Percentiles rank a stretch among this genome's conserved stretches.
phyloP scores from a whole-genome alignment of 805 yeast genomes.

The Schizosaccharomyces octosporus region DNA sequence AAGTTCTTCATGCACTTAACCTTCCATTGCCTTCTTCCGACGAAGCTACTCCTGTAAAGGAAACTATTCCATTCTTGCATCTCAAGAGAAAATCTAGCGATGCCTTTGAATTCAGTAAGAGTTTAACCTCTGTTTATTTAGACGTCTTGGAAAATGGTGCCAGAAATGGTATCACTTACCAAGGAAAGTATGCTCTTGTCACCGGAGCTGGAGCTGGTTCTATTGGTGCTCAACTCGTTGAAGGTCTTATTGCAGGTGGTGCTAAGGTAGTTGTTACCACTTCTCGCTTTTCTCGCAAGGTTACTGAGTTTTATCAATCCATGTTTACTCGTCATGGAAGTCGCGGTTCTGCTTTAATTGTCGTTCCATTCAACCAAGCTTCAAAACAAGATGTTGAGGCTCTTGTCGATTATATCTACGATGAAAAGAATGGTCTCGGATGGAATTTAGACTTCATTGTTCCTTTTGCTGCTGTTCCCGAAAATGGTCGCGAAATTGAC shows the following conservation, averaged over 20 bases:
- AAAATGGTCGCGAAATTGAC: conserved; percentile 88
- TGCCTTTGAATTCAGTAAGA: conserved; percentile 74
- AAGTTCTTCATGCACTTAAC: conserved; percentile 11
- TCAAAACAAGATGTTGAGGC: conserved; percentile 81
- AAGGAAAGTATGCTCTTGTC: conserved; percentile 65
- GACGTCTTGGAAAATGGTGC: conserved; percentile 88
- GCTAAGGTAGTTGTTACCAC: conserved; percentile 93
- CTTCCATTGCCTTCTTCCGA: conserved; percentile 1
- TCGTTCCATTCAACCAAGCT: conserved; percentile 94
- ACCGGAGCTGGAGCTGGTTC: conserved; percentile 99
- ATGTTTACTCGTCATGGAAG: conserved; percentile 86
- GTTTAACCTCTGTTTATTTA: conserved; percentile 51
- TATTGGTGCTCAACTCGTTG: conserved; percentile 88
- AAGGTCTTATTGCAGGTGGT: conserved; percentile 91
- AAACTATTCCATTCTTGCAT: conserved; percentile 85
- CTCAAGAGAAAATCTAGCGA: conserved; percentile 49
- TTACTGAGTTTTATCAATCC: conserved; percentile 85
- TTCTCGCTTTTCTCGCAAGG: conserved; percentile 77
- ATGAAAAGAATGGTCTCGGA: conserved; percentile 74
- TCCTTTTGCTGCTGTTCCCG: conserved; percentile 98
- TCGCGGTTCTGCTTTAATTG: conserved; percentile 70
- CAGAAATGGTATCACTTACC: conserved; percentile 73
- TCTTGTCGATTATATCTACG: conserved; percentile 63
- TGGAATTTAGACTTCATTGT: conserved; percentile 93
- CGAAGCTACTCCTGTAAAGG: conserved; percentile 11